Base-by-base conservation (phyloP, 2,329 filamentous ascomycete species). In the Plectosphaerella sp. region DNA sequence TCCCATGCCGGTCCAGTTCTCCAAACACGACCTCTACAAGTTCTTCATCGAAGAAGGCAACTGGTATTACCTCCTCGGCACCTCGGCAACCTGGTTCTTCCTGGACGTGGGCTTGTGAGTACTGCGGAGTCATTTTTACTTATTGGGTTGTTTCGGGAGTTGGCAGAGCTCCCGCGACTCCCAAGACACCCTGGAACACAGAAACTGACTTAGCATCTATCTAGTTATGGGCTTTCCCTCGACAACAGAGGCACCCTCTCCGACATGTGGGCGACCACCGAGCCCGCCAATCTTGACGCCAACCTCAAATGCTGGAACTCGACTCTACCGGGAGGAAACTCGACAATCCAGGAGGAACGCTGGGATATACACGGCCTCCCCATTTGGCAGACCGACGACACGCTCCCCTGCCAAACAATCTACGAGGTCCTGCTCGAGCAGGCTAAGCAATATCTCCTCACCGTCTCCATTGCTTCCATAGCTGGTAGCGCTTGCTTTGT, bases 401-500 rank as follows among this genome's bases (percentile, higher is more conserved):
- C 72, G 1, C 64, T 71, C 45, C 76, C 76, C 1, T 80, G 77
- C 62, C 74, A 73, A 56, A 78, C 75, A 9, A 77, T 80, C 10
- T 79, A 79, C 61, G 70, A 77, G 49, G 75, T 78, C 14, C 63
- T 80, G 16, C 64, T 79, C 15, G 72, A 78, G 54, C 76, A 79
- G 62, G 72, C 76, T 11, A 78, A 77, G 60, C 77, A 79, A 56
- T 79, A 79, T 51, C 63, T 79, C 4, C 57, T 79, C 22, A 79
- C 77, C 1, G 75, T 79, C 5, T 79, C 77, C 12, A 57, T 79
- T 16, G 74, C 74, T 7, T 80, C 77, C 3, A 76, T 80, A 35
- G 68, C 73, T 2, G 77, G 77, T 12, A 78, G 75, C 54, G 67
- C 66, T 8, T 76, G 72, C 59, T 79, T 78, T 57, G 72, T 79